Evolutionary conservation across 306 rosid genomes (phyloP).

Genomic region (Malus sylvestris): DNA sequence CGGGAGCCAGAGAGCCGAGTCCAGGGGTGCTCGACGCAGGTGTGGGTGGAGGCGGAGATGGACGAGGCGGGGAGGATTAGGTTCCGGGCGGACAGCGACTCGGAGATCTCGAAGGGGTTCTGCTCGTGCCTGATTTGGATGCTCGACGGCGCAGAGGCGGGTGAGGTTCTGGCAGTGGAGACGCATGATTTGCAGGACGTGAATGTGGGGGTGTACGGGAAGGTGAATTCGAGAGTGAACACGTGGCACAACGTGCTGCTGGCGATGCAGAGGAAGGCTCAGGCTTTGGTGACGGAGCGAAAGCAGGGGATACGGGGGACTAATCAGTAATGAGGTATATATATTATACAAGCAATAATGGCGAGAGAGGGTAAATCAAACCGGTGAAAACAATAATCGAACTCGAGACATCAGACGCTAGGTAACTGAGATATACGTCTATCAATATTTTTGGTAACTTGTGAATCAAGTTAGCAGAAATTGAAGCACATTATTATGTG

Average conservation of each 20-base stretch:
- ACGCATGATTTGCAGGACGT: slow-evolving; percentile 38
- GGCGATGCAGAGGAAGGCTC: slow-evolving; percentile 56
- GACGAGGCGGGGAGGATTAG: slow-evolving; percentile 45
- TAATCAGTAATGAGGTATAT: not conserved
- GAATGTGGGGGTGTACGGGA: slow-evolving; percentile 45
- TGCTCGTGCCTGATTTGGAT: slow-evolving; percentile 69
- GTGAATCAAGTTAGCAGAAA: not conserved
- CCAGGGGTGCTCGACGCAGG: slow-evolving; percentile 56
- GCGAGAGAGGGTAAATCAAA: not conserved
- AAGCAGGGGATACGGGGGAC: not conserved
- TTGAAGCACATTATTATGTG: not conserved
- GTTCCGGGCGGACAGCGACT: slow-evolving; percentile 69
- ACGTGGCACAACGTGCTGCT: slow-evolving; percentile 68
- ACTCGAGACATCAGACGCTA: no score
- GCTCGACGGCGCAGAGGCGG: slow-evolving; percentile 51
- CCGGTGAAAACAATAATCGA: no score
- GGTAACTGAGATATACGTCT: not conserved
- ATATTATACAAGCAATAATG: not conserved
- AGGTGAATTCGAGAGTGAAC: slow-evolving; percentile 52
- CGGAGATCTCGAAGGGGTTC: slow-evolving; percentile 76
- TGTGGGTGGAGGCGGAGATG: slow-evolving; percentile 61
- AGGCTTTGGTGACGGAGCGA: slow-evolving; percentile 20
- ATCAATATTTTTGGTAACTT: no score
- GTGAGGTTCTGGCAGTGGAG: slow-evolving; percentile 39
- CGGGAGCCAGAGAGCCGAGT: slow-evolving; percentile 46